Conservation (phyloP, 148 eudicot species). For the Vaccinium myrtillus region DNA sequence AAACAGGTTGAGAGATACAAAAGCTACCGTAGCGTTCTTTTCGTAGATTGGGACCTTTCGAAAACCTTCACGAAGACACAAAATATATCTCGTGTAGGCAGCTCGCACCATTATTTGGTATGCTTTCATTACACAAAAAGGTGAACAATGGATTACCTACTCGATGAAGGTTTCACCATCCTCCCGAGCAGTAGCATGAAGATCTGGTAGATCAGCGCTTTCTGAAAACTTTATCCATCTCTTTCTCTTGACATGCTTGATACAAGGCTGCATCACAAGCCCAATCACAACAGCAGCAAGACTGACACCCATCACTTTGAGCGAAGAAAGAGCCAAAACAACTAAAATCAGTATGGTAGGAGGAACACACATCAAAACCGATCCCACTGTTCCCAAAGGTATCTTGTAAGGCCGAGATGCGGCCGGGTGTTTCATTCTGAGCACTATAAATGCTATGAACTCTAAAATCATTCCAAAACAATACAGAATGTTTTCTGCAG, state of each 20-base stretch:
- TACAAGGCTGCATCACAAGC: conserved; percentile 25
- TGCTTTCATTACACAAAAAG: not conserved
- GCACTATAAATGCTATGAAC: conserved; percentile 26
- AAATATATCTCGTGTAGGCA: conserved; percentile 9
- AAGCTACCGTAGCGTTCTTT: not conserved
- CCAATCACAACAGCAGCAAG: conserved; percentile 26
- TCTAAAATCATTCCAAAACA: conserved; percentile 31
- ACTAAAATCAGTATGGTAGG: conserved; percentile 24
- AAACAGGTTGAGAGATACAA: conserved; percentile 13
- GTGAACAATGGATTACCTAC: not conserved
- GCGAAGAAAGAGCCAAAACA: conserved; percentile 26
- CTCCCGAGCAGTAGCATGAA: conserved; percentile 13
- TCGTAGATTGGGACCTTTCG: not conserved
- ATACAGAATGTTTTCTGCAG: conserved; percentile 28
- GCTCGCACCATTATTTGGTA: not conserved
- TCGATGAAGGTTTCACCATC: conserved; percentile 12
- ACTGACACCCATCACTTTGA: conserved; percentile 24
- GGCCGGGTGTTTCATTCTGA: conserved; percentile 25
- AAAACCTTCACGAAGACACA: not conserved
- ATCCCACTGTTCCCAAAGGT: conserved; percentile 26
- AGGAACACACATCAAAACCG: conserved; percentile 24
- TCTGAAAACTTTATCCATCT: conserved; percentile 28
- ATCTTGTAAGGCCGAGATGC: conserved; percentile 32
- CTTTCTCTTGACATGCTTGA: conserved; percentile 20
- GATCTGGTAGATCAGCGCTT: conserved; percentile 26